Evolutionary conservation across 805 yeast genomes (phyloP).

Genomic region (Ogataea methanolica): DNA sequence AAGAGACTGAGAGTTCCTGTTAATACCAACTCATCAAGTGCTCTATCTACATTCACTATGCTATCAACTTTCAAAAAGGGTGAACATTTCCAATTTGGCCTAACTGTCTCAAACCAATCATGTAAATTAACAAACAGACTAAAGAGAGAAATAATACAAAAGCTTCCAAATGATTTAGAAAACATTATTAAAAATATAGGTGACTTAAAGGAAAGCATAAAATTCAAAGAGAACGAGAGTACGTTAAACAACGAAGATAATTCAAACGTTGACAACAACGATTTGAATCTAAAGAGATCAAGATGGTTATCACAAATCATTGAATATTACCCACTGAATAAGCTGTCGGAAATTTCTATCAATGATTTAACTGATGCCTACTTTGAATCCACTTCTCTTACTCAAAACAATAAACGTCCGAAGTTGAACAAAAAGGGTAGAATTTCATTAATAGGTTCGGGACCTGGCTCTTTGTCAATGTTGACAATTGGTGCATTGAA

Average conservation of each 20-base stretch:
- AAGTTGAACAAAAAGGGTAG: slow-evolving; percentile 36
- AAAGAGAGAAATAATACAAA: slow-evolving; percentile 63
- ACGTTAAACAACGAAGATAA: slow-evolving; percentile 28
- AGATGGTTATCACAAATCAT: slow-evolving; percentile 88
- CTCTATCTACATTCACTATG: slow-evolving; percentile 68
- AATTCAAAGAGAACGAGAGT: slow-evolving; percentile 43
- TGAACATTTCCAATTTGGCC: slow-evolving; percentile 65
- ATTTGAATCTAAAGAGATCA: slow-evolving; percentile 53
- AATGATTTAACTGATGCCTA: slow-evolving; percentile 44
- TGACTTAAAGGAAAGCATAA: slow-evolving; percentile 50
- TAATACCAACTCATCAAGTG: slow-evolving; percentile 71
- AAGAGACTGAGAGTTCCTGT: slow-evolving; percentile 68
- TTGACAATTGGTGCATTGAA: slow-evolving; percentile 81
- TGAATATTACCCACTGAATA: slow-evolving; percentile 78
- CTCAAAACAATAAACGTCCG: not conserved
- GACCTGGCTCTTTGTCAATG: slow-evolving; percentile 84
- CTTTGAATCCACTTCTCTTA: not conserved
- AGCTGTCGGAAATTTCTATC: slow-evolving; percentile 55
- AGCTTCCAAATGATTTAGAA: slow-evolving; percentile 68
- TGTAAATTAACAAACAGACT: slow-evolving; percentile 80
- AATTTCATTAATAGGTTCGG: slow-evolving; percentile 86
- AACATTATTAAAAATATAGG: slow-evolving; percentile 69
- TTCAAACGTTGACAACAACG: slow-evolving; percentile 42
- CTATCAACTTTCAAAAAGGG: slow-evolving; percentile 70
- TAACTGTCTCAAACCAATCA: slow-evolving; percentile 85